These are phyloP conservation scores for Epichloe scottii DNA, from an alignment of 2,329 filamentous ascomycete genomes.

Conservation along the genomic window DNA sequence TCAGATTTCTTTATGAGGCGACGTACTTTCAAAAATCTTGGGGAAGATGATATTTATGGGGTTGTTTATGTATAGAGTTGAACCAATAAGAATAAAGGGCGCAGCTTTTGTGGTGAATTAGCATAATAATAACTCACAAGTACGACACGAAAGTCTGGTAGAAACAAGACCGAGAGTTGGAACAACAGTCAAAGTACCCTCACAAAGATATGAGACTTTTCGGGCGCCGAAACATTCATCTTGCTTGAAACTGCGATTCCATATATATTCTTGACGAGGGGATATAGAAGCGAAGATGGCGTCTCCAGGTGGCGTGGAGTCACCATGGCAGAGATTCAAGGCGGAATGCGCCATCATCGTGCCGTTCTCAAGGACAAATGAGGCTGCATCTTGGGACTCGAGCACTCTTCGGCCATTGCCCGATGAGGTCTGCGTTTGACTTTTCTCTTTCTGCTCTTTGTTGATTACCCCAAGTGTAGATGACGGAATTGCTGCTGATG, in stretches of 20 bases:
- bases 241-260: background rate
- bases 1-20: background rate
- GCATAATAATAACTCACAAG: background rate
- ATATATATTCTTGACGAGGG: background rate
- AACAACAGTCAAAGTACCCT: background rate
- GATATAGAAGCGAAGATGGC: background rate
- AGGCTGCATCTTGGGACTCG: no score
- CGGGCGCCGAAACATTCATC: background rate
- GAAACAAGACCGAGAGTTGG: background rate
- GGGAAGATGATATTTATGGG: background rate
- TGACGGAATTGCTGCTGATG: no score
- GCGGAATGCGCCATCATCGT: background rate
- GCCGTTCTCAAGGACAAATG: background rate
- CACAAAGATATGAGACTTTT: background rate
- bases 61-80: background rate
- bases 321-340: background rate
- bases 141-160: background rate
- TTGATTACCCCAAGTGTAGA: no score
- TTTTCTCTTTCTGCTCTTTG: no score
- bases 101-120: background rate
- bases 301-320: background rate
- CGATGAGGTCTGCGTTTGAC: no score
- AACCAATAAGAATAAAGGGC: background rate
- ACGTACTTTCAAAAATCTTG: background rate
- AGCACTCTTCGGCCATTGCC: no score